Evolutionary conservation across 495 filamentous ascomycete species (phyloP), one percentile per base, ranked within the genome.

Genomic region (Penicillium parvum): DNA sequence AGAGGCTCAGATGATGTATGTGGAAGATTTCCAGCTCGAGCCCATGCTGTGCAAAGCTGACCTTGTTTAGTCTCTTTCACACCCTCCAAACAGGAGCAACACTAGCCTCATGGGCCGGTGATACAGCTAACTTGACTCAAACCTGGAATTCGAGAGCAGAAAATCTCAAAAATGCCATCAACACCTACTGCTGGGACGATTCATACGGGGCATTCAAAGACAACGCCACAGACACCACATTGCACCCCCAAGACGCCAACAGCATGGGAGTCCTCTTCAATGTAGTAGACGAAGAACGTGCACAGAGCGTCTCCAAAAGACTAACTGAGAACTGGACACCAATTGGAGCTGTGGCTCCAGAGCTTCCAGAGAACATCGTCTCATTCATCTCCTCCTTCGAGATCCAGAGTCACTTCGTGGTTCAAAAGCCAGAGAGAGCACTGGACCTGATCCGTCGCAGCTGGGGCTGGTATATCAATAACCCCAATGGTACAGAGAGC

Each of bases 391-490:
- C 73, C 7, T 73, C 74, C 7, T 79, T 83, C 40, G 79, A 85
- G 49, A 64, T 83, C 14, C 73, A 81, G 53, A 76, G 71, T 7
- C 80, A 83, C 48, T 66, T 71, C 23, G 60, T 65, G 4, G 76
- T 73, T 0, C 60, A 64, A 4, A 60, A 75, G 29, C 45, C 64
- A 12, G 56, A 58, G 17, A 60, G 65, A 3, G 79, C 78, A 1
- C 61, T 85, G 15, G 75, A 78, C 18, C 68, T 85, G 4, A 77
- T 79, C 50, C 63, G 71, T 11, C 61, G 72, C 5, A 71, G 72
- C 55, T 85, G 81, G 79, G 77, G 74, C 10, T 79, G 77, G 64
- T 76, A 82, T 61, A 71, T 83, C 25, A 67, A 81, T 44, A 75
- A 79, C 32, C 69, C 70, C 3, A 74, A 78, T 29, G 76, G 79